Base-by-base conservation (phyloP, 495 filamentous ascomycete genomes). In the Thozetella sp. region DNA sequence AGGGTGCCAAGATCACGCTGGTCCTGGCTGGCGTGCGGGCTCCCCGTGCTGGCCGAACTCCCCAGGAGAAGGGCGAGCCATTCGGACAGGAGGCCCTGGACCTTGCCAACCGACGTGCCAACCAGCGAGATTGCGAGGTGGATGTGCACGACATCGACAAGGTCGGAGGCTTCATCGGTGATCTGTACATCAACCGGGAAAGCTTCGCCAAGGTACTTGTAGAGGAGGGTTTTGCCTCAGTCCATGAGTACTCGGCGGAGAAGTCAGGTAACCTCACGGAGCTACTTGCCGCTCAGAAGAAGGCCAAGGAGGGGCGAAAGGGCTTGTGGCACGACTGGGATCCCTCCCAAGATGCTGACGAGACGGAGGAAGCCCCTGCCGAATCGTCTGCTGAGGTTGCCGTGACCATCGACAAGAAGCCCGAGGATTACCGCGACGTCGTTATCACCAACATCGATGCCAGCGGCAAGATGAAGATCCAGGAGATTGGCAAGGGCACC, bases 121-220 rank as follows among this genome's bases (percentile, higher is more conserved):
- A 93, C 79, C 96, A 99, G 80, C 87, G 96, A 50, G 96, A 99
- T 67, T 93, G 96, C 45, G 95, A 98, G 76, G 92, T 99, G 59
- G 93, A 98, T 60, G 88, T 99, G 11, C 90, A 96, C 74, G 93
- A 93, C 67, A 90, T 91, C 55, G 96, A 99, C 78, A 97, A 97
- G 79, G 88, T 92, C 27, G 96, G 96, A 64, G 96, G 94, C 56
- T 99, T 99, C 80, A 97, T 99, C 63, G 96, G 96, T 51, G 90
- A 90, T 17, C 84, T 99, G 1, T 97, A 93, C 65, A 82, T 98
- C 68, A 95, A 93, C 80, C 92, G 93, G 43, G 93, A 97, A 76
- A 97, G 92, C 78, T 94, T 99, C 75, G 92, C 95, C 64, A 97
- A 96, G 78, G 70, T 92, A 12, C 87, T 99, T 6, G 84, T 98